These are phyloP conservation scores for Tetraselmis striata DNA, from an alignment of 139 green algal species.

Conservation along the genomic window DNA sequence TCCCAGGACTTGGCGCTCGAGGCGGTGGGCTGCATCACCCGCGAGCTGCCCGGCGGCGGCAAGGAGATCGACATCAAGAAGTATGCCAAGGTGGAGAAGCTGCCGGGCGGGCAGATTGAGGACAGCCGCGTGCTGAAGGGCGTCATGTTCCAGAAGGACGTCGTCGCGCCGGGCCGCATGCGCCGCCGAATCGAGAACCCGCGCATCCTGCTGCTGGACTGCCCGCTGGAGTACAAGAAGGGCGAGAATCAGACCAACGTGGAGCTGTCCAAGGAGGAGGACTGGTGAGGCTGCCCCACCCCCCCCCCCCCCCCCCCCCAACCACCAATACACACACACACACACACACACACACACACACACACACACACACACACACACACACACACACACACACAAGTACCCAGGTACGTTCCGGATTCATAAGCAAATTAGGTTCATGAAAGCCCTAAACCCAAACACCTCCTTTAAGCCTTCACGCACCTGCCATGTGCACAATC, in stretches of 20 bases:
- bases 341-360: neutral
- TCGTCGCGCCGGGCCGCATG: slow-evolving; percentile 93
- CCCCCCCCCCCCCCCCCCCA: no score
- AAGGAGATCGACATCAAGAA: slow-evolving; percentile 98
- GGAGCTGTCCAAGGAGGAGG: slow-evolving; percentile 94
- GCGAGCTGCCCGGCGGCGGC: slow-evolving; percentile 49
- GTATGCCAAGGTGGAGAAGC: slow-evolving; percentile 98
- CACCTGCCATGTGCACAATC: no score
- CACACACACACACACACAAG: slow-evolving; percentile 1
- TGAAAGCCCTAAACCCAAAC: no score
- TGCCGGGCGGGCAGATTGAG: slow-evolving; percentile 81
- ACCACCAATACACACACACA: neutral
- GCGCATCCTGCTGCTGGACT: slow-evolving; percentile 95
- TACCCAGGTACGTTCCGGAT: neutral
- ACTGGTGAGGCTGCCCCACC: slow-evolving; percentile 57
- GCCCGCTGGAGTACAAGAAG: slow-evolving; percentile 99
- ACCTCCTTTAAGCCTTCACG: no score
- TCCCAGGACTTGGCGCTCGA: slow-evolving; percentile 92
- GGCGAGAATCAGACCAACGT: slow-evolving; percentile 98
- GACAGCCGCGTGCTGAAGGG: slow-evolving; percentile 73
- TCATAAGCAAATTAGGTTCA: neutral
- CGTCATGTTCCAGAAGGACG: slow-evolving; percentile 99
- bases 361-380: slow-evolving; percentile 5
- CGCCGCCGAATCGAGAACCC: slow-evolving; percentile 85
- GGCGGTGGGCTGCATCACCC: slow-evolving; percentile 75